Conservation (phyloP, 768 basidiomycete species). For the Xerocomellus intermedius region DNA sequence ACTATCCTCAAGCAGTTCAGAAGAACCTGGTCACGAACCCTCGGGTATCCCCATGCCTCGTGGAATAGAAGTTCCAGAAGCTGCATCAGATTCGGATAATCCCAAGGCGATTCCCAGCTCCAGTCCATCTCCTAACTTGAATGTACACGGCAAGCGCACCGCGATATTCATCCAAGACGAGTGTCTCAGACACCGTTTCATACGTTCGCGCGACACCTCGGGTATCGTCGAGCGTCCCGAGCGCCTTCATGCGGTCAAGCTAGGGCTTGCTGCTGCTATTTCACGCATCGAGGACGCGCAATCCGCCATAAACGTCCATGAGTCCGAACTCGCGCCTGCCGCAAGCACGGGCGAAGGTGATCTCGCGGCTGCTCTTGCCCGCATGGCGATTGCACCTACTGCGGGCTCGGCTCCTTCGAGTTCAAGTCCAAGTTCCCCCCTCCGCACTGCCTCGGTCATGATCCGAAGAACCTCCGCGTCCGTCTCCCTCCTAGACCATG, state of each 20-base stretch:
- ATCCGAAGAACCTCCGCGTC: conserved; percentile 55
- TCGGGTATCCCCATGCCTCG: background rate
- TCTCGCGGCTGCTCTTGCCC: conserved; percentile 45
- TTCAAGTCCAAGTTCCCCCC: conserved; percentile 6
- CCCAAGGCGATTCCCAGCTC: background rate
- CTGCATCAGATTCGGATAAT: background rate
- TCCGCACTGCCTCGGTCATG: conserved; percentile 33
- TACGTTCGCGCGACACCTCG: conserved; percentile 72
- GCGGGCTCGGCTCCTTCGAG: background rate
- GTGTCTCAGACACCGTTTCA: conserved; percentile 73
- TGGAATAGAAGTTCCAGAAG: background rate
- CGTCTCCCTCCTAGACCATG: conserved; percentile 53
- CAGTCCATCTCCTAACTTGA: background rate
- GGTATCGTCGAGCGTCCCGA: conserved; percentile 89
- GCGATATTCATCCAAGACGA: conserved; percentile 61
- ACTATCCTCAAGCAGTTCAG: background rate
- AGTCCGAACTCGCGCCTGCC: background rate
- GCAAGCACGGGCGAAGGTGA: conserved; percentile 43
- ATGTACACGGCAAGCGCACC: conserved; percentile 14
- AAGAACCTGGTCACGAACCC: background rate
- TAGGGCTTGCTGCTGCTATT: conserved; percentile 79
- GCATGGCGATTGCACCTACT: conserved; percentile 37
- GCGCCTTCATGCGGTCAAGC: conserved; percentile 77
- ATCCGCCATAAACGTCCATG: background rate
- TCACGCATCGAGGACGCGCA: conserved; percentile 58